A percentile compares a stretch with the other conserved stretches of the same genome.
phyloP scores from a whole-genome alignment of 2,329 filamentous ascomycete genomes.

The Thermothelomyces thermophilus region DNA sequence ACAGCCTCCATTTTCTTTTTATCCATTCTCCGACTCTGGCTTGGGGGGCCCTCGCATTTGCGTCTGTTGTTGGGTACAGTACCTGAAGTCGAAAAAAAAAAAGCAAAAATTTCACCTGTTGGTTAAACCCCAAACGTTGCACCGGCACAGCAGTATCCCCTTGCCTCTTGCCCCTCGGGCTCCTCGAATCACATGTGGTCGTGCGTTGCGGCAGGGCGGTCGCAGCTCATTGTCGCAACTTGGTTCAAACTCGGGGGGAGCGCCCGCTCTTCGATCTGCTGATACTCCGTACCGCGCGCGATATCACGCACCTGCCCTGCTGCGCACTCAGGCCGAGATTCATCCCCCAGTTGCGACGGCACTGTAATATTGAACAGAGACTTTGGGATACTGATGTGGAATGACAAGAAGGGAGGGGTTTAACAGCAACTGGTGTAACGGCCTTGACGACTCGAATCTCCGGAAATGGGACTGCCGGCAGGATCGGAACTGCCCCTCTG shows the following conservation, averaged over 20 bases:
- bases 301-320: background rate
- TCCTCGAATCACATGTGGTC: background rate
- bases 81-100: too few species aligned
- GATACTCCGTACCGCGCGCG: background rate
- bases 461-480: background rate
- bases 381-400: background rate
- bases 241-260: background rate
- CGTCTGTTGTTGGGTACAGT: background rate
- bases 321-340: too few species aligned
- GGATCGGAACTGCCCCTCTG: background rate
- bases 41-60: too few species aligned
- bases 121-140: too few species aligned
- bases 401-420: background rate
- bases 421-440: background rate
- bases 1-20: background rate
- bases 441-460: background rate
- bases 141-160: too few species aligned
- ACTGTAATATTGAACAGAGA: background rate
- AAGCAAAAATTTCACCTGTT: too few species aligned
- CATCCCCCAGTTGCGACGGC: background rate
- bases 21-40: background rate
- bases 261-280: conserved; percentile 7
- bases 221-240: conserved; percentile 1
- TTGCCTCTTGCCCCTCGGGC: conserved; percentile 1
- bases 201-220: background rate